phyloP scores from a whole-genome alignment of 2,329 filamentous ascomycete species.

The Aspergillus pseudoviridinutans region DNA sequence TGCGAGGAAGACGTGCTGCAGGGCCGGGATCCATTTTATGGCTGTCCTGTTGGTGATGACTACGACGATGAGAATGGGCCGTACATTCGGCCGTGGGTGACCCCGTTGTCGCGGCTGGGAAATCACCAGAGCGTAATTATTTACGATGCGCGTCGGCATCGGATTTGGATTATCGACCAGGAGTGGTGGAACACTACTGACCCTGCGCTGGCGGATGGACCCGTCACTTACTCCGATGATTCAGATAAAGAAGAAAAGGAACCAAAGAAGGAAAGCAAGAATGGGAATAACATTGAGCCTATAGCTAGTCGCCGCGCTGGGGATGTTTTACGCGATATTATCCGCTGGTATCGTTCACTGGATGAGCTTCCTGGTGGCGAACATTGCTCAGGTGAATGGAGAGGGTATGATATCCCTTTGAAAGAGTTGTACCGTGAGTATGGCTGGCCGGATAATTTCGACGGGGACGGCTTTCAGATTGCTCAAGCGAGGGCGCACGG shows the following conservation, averaged over 20 bases:
- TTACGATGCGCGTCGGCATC: slow-evolving; percentile 24
- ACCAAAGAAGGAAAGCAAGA: not conserved
- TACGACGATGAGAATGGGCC: slow-evolving; percentile 15
- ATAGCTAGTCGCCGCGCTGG: slow-evolving; percentile 10
- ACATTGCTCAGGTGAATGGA: not conserved
- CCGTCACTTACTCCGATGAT: no score
- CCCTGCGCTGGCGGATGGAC: not conserved
- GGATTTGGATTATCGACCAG: slow-evolving; percentile 19
- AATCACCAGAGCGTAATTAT: slow-evolving; percentile 23
- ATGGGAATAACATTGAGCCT: slow-evolving; percentile 11
- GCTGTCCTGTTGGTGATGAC: not conserved
- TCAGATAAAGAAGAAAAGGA: not conserved
- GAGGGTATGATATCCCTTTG: not conserved
- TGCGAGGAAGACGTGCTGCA: not conserved
- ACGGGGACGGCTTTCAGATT: slow-evolving; percentile 14
- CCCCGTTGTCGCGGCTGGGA: slow-evolving; percentile 21
- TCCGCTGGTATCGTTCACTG: slow-evolving; percentile 9
- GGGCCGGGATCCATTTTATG: slow-evolving; percentile 5
- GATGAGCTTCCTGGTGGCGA: slow-evolving; percentile 10
- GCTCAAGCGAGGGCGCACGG: slow-evolving; percentile 2
- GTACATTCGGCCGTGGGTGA: slow-evolving; percentile 29
- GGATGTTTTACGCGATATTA: slow-evolving; percentile 16
- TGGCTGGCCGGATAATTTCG: slow-evolving; percentile 17
- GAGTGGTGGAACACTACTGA: slow-evolving; percentile 5
- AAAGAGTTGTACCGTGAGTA: slow-evolving; percentile 5